Base-by-base conservation (phyloP, 169 alveolate genomes). In the Plasmodium billcollinsi region DNA sequence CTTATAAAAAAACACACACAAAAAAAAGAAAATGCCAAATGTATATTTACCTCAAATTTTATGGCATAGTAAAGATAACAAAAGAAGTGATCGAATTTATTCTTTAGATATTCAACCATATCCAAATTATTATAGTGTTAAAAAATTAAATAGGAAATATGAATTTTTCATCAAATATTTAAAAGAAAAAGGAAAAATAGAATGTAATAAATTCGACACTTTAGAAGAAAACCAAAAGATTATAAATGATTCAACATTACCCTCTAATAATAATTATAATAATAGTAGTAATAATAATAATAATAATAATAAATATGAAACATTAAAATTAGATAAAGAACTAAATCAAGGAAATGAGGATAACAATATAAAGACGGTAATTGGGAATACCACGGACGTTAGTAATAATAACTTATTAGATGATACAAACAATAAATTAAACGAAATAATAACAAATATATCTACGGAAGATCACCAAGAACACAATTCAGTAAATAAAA, bases 31-130 rank as follows among this genome's bases (percentile, higher is more conserved):
- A 67, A 95, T 95, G 97, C 97, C 97, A 52, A 92, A 93, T 24
- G 97, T 95, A 52, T 95, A 83, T 58, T 92, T 95, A 49, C 98
- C 98, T 45, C 98, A 96, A 78, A 96, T 96, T 24, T 80, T 96
- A 58, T 96, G 98, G 98, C 98, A 96, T 85, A 94, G 97, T 89
- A 96, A 96, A 86, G 98, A 96, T 92, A 95, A 96, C 93, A 96
- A 95, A 69, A 94, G 94, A 54, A 93, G 98, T 39, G 98, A 96
- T 73, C 95, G 98, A 58, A 97, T 96, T 49, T 96, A 96, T 85
- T 96, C 98, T 9, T 73, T 96, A 61, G 98, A 96, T 83, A 91
- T 95, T 88, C 98, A 96, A 91, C 98, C 98, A 33, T 89, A 88
- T 26, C 80, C 93, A 66, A 83, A 93, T 70, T 80, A 91, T 54